Evolutionary conservation across 2,329 filamentous ascomycete species (phyloP), one percentile per base, ranked within the genome.

Genomic region (Cytospora paraplurivora): DNA sequence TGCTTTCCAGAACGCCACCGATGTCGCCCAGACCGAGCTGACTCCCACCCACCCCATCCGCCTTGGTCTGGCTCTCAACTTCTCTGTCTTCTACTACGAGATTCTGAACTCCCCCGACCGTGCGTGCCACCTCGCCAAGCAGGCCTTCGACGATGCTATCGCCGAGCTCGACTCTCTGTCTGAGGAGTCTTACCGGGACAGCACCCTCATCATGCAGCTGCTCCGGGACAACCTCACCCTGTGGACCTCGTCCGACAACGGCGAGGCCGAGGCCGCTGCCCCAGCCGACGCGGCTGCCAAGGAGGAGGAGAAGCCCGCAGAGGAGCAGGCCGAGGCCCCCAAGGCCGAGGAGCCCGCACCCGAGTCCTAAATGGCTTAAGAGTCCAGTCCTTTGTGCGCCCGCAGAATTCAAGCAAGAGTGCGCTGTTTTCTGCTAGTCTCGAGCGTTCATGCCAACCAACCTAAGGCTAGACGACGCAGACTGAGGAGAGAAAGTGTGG

Each of bases 81-180:
- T 98, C 88, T 97, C 93, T 69, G 94, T 97, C 75, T 97, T 97
- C 86, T 97, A 97, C 88, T 97, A 97, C 81, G 95, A 97, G 87
- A 97, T 97, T 78, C 85, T 97, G 77, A 98, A 97, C 89, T 96
- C 93, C 41, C 94, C 93, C 75, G 93, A 97, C 81, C 92, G 91
- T 77, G 94, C 94, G 76, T 98, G 94, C 88, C 94, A 98, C 78
- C 88, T 98, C 71, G 94, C 94, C 81, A 98, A 98, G 88, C 94
- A 98, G 85, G 94, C 95, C 57, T 98, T 98, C 76, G 94, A 98
- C 78, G 94, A 97, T 79, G 94, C 94, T 75, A 97, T 98, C 78
- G 94, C 94, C 75, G 93, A 98, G 88, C 92, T 98, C 73, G 94
- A 98, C 85, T 96, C 93, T 58, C 86, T 98, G 69, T 96, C 92